phyloP scores from a whole-genome alignment of 257 asterid genomes.

The Penstemon davidsonii region DNA sequence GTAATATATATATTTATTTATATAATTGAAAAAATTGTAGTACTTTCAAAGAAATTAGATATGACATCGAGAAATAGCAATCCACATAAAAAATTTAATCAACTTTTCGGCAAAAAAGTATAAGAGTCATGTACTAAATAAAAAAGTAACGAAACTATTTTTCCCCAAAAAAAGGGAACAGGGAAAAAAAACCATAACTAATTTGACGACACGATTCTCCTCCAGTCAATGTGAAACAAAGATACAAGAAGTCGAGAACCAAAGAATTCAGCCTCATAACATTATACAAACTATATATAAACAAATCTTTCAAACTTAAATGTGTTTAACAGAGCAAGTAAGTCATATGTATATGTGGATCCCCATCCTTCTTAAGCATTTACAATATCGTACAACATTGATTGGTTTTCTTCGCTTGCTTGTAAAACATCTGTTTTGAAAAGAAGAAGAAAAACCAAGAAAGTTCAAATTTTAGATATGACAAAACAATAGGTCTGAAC shows the following conservation, averaged over 20 bases:
- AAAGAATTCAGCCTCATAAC: constrained; percentile 28
- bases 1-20: too few species aligned
- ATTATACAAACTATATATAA: constrained; percentile 31
- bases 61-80: too few species aligned
- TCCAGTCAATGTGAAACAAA: constrained; percentile 16
- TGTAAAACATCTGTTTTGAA: constrained; percentile 78
- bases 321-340: constrained; percentile 22
- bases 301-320: constrained; percentile 32
- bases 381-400: constrained; percentile 79
- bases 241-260: constrained; percentile 28
- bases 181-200: too few species aligned
- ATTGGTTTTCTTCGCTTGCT: constrained; percentile 90
- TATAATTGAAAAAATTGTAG: too few species aligned
- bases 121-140: too few species aligned
- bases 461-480: constrained; percentile 6
- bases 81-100: too few species aligned
- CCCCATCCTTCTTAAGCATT: constrained; percentile 32
- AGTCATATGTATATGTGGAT: not conserved
- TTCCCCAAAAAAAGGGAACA: too few species aligned
- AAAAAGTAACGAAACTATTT: too few species aligned
- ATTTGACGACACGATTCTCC: not conserved
- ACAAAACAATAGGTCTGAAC: not conserved
- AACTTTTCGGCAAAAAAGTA: too few species aligned
- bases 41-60: too few species aligned
- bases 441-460: constrained; percentile 14